phyloP scores from a whole-genome alignment of 2,329 filamentous ascomycete species.

The Shiraia bambusicola region DNA sequence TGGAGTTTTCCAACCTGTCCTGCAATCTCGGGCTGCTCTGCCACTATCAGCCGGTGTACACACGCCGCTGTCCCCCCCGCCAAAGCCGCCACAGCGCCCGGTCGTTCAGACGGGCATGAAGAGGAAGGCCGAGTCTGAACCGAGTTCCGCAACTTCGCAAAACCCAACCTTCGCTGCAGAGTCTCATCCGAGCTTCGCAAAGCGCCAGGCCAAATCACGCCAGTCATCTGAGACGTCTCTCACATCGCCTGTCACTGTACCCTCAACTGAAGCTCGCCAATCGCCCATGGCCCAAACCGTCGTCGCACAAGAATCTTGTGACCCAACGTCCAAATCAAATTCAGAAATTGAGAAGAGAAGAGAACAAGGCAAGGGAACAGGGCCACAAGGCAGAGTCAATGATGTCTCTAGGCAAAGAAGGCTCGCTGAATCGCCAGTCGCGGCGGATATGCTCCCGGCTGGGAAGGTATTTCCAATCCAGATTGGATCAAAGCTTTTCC shows the following conservation, averaged over 20 bases:
- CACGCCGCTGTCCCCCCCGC: constrained; percentile 30
- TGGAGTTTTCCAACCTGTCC: constrained; percentile 23
- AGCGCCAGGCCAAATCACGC: constrained; percentile 37
- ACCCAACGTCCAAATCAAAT: constrained; percentile 16
- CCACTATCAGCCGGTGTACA: constrained; percentile 17
- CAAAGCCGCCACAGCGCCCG: constrained; percentile 22
- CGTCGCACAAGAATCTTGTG: constrained; percentile 15
- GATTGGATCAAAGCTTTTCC: constrained; percentile 68
- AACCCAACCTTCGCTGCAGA: constrained; percentile 15
- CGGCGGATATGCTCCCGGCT: constrained; percentile 59
- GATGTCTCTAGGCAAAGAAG: constrained; percentile 37
- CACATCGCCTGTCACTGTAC: constrained; percentile 23
- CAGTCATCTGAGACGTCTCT: constrained; percentile 35
- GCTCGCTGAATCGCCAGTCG: constrained; percentile 28
- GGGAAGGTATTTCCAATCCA: constrained; percentile 73
- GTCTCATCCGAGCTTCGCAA: constrained; percentile 20
- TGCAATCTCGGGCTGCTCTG: constrained; percentile 14
- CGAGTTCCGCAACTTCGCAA: constrained; percentile 29
- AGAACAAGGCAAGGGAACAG: constrained; percentile 36
- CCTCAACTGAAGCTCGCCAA: constrained; percentile 17
- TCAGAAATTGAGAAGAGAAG: constrained; percentile 24
- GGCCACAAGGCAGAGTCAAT: constrained; percentile 36
- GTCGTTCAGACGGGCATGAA: constrained; percentile 37
- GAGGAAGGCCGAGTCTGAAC: constrained; percentile 40
- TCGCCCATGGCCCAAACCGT: constrained; percentile 23